Evolutionary conservation across 108 stramenopile species (phyloP).

Genomic region (Aurantiochytrium sp.): DNA sequence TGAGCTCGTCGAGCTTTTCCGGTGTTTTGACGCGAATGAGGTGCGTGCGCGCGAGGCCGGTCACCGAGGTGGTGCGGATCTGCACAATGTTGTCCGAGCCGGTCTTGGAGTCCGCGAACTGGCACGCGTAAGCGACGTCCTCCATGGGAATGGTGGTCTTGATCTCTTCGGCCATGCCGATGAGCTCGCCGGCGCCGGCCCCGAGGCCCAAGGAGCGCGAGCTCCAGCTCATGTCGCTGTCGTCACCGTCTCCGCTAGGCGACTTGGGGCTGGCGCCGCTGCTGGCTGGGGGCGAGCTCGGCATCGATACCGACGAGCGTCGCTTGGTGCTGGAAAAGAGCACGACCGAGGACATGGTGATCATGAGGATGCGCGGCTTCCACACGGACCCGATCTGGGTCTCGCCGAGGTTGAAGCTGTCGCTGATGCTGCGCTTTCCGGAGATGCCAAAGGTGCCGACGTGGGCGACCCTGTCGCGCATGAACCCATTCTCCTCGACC

Average conservation of each 20-base stretch:
- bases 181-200: neutral
- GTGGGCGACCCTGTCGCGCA: constrained; percentile 13
- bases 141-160: constrained; percentile 3
- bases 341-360: constrained; percentile 24
- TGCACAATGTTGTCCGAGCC: constrained; percentile 1
- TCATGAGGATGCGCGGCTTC: constrained; percentile 26
- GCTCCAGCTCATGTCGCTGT: neutral
- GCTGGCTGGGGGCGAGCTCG: too few relatives aligned
- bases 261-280: neutral
- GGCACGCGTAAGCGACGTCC: neutral
- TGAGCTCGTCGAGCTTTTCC: neutral
- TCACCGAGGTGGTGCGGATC: neutral
- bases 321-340: neutral
- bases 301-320: neutral
- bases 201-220: neutral
- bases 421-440: neutral
- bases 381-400: constrained; percentile 21
- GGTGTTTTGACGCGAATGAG: neutral
- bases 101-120: neutral
- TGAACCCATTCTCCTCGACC: constrained; percentile 28
- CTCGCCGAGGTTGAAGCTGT: constrained; percentile 9
- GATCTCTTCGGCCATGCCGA: neutral
- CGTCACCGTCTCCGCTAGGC: neutral
- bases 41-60: neutral
- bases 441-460: neutral